A percentile compares a stretch with the other conserved stretches of the same genome.
Evolutionary conservation across 371 early-diverging fungal species (phyloP).

Genomic region (Amoeboaphelidium occidentale): DNA sequence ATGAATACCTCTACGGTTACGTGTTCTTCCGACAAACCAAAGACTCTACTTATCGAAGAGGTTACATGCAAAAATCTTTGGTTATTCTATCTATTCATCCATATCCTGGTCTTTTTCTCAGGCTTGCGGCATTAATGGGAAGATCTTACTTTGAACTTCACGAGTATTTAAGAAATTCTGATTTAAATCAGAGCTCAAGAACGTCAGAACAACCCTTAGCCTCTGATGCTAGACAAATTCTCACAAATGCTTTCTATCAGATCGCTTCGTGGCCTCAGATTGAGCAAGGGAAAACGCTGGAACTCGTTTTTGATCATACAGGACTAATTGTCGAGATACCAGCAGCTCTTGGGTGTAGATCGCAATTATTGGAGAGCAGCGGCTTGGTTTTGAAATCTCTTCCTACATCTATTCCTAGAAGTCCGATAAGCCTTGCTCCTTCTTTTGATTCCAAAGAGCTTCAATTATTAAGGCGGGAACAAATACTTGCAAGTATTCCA

Average conservation of each 20-base stretch:
- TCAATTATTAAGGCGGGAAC: no score
- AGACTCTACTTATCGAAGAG: constrained; percentile 56
- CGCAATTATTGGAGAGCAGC: constrained; percentile 26
- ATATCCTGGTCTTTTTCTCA: constrained; percentile 54
- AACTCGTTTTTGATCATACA: no score
- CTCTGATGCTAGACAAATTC: no score
- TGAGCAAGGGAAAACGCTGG: background rate
- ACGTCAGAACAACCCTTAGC: no score
- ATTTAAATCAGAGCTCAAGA: background rate
- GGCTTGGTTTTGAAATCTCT: no score
- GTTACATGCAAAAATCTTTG: constrained; percentile 56
- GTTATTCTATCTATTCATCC: constrained; percentile 69
- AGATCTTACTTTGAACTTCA: constrained; percentile 20
- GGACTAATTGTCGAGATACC: no score
- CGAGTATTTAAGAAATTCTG: background rate
- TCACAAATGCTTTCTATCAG: background rate
- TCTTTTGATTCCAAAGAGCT: no score
- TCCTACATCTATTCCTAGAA: no score
- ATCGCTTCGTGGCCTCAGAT: background rate
- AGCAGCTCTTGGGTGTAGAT: constrained; percentile 47
- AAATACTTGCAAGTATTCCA: background rate
- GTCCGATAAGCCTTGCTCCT: no score
- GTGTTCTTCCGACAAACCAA: constrained; percentile 81
- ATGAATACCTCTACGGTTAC: constrained; percentile 63
- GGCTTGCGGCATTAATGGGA: constrained; percentile 46